Conservation (phyloP, 805 yeast genomes). For the Debaryomyces castellii region DNA sequence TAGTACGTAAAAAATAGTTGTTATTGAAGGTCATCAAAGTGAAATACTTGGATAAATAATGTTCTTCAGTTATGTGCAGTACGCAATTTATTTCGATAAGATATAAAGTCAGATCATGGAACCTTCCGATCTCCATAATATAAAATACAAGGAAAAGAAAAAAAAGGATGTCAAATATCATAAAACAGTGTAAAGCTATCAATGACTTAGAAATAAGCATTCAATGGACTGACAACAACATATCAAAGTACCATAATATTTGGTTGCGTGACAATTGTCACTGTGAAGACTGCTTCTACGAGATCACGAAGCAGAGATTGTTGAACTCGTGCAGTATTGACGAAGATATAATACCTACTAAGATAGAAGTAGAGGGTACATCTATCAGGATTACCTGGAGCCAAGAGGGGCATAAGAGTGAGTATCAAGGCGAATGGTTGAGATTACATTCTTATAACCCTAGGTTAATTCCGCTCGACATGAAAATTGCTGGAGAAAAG, state of each 20-base stretch:
- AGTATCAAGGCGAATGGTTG: constrained; percentile 43
- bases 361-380: constrained; percentile 9
- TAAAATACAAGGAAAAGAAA: background rate
- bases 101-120: background rate
- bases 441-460: constrained; percentile 54
- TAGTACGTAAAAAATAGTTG: background rate
- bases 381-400: constrained; percentile 35
- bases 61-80: background rate
- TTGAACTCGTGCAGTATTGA: constrained; percentile 51
- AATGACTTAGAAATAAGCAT: constrained; percentile 2
- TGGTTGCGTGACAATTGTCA: constrained; percentile 71
- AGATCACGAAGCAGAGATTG: constrained; percentile 57
- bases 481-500: constrained; percentile 26
- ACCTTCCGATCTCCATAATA: background rate
- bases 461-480: constrained; percentile 31
- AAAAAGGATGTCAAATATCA: background rate
- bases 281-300: constrained; percentile 53
- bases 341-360: constrained; percentile 24
- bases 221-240: constrained; percentile 5
- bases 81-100: background rate
- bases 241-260: constrained; percentile 40
- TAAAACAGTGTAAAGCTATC: background rate
- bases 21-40: background rate
- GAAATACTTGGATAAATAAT: background rate
- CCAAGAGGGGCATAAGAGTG: constrained; percentile 37